Evolutionary conservation across 805 yeast species (phyloP).

Genomic region (Dipodascus geniculatus): DNA sequence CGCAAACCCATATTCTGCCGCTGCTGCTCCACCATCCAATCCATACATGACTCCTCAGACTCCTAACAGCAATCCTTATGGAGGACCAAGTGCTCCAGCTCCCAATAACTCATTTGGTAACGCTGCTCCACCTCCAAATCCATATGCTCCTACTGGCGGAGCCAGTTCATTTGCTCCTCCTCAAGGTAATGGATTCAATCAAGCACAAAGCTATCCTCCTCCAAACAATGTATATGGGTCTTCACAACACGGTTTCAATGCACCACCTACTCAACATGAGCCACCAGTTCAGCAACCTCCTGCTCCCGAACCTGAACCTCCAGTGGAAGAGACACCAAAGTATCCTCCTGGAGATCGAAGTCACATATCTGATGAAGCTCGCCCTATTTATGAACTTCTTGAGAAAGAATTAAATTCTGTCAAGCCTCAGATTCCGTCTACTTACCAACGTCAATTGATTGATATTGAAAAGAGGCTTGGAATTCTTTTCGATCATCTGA

Average conservation of each 20-base stretch:
- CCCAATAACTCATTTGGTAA: slow-evolving; percentile 5
- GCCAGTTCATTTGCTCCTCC: slow-evolving; percentile 8
- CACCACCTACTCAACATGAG: slow-evolving; percentile 16
- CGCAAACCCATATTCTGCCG: slow-evolving; percentile 14
- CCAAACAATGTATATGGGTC: slow-evolving; percentile 17
- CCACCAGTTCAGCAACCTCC: slow-evolving; percentile 17
- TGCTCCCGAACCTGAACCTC: slow-evolving; percentile 16
- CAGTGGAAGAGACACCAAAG: slow-evolving; percentile 18
- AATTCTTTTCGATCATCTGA: slow-evolving; percentile 66
- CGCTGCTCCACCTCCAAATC: slow-evolving; percentile 13
- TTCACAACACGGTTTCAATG: slow-evolving; percentile 23
- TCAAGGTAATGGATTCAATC: not conserved
- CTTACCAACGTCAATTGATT: slow-evolving; percentile 54
- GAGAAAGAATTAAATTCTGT: slow-evolving; percentile 44
- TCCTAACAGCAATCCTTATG: slow-evolving; percentile 2
- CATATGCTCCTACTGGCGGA: slow-evolving; percentile 14
- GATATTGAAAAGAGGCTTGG: slow-evolving; percentile 79
- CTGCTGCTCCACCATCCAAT: slow-evolving; percentile 23
- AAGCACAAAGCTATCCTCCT: slow-evolving; percentile 14
- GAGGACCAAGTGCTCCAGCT: slow-evolving; percentile 1
- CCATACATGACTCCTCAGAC: slow-evolving; percentile 26
- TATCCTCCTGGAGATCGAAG: slow-evolving; percentile 55
- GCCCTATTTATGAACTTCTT: slow-evolving; percentile 49
- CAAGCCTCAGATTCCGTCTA: slow-evolving; percentile 64
- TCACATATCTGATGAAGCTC: slow-evolving; percentile 48